phyloP scores from a whole-genome alignment of 371 early-diverging fungal genomes.

The Batkoa obscura region DNA sequence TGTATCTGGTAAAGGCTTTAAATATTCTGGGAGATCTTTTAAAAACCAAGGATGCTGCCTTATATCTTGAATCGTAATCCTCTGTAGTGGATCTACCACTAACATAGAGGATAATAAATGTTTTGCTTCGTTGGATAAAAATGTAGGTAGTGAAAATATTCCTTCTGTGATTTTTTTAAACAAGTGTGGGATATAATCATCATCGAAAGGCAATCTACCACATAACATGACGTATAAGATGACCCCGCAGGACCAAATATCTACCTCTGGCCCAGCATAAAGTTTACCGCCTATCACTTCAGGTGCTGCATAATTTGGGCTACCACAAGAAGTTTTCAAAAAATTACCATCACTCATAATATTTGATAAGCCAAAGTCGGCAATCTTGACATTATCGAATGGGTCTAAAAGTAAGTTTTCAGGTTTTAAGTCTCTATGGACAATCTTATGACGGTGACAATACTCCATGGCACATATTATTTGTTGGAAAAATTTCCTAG shows the following conservation, averaged over 20 bases:
- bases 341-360: slow-evolving; percentile 91
- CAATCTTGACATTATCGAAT: slow-evolving; percentile 90
- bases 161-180: slow-evolving; percentile 90
- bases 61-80: slow-evolving; percentile 81
- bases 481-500: slow-evolving; percentile 88
- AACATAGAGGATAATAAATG: slow-evolving; percentile 78
- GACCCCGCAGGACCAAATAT: slow-evolving; percentile 98
- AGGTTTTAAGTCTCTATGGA: slow-evolving; percentile 82
- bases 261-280: slow-evolving; percentile 96
- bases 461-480: slow-evolving; percentile 95
- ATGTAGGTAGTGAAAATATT: slow-evolving; percentile 73
- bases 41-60: slow-evolving; percentile 82
- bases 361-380: slow-evolving; percentile 93
- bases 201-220: slow-evolving; percentile 97
- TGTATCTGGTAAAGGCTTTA: slow-evolving; percentile 48
- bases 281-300: slow-evolving; percentile 89
- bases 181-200: slow-evolving; percentile 89
- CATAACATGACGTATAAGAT: slow-evolving; percentile 98
- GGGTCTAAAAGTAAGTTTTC: slow-evolving; percentile 79
- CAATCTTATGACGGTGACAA: slow-evolving; percentile 95
- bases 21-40: slow-evolving; percentile 71
- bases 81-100: slow-evolving; percentile 86
- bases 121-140: slow-evolving; percentile 63
- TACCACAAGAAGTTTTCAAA: slow-evolving; percentile 85
- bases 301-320: slow-evolving; percentile 78